These are phyloP conservation scores for Aspergillus mulundensis DNA, from an alignment of 495 filamentous ascomycete species.

Conservation along the genomic window DNA sequence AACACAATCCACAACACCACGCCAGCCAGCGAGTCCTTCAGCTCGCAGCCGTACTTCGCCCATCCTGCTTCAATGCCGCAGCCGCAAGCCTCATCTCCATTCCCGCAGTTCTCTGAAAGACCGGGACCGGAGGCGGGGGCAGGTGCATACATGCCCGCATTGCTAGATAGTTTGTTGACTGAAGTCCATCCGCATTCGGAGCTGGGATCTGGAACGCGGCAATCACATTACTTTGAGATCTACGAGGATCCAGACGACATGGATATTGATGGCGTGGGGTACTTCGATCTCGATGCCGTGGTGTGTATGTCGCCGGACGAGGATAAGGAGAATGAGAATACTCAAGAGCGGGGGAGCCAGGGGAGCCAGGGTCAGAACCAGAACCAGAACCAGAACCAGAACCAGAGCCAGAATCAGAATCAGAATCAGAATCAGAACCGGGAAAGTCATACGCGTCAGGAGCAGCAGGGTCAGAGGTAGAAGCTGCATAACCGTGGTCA, in stretches of 20 bases:
- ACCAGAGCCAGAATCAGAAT: not conserved
- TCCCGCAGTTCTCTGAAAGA: not conserved
- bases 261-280: not conserved
- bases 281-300: not conserved
- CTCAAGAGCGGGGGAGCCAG: not conserved
- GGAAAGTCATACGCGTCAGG: too few relatives aligned
- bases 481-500: too few relatives aligned
- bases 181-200: not conserved
- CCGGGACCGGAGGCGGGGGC: too few relatives aligned
- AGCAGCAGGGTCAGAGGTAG: too few relatives aligned
- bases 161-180: not conserved
- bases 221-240: constrained; percentile 12
- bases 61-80: not conserved
- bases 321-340: constrained; percentile 21
- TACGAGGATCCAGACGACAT: constrained; percentile 19
- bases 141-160: not conserved
- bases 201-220: not conserved
- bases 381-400: not conserved
- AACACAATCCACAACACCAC: too few relatives aligned
- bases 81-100: not conserved
- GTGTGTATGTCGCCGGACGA: constrained; percentile 11
- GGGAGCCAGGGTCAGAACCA: not conserved
- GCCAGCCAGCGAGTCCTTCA: too few relatives aligned
- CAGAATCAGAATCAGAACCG: too few relatives aligned
- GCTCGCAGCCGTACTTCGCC: too few relatives aligned